Evolutionary conservation across 164 flowering plant genomes (phyloP).

Genomic region (Brasenia schreberi): DNA sequence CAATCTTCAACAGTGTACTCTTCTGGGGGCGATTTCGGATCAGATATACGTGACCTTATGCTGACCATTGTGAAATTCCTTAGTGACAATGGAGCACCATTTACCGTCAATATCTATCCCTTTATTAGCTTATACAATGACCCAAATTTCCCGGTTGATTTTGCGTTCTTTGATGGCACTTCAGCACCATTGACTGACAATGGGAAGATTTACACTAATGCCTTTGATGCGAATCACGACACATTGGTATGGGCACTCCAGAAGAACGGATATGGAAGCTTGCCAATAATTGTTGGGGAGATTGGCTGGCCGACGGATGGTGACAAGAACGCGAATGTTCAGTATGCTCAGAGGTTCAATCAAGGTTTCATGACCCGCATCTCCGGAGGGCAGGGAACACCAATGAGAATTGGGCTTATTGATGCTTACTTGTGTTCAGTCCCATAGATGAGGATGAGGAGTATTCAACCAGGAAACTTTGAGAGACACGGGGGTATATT

Average conservation of each 20-base stretch:
- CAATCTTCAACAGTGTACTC: conserved; percentile 30
- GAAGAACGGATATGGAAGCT: conserved; percentile 55
- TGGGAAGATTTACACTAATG: conserved; percentile 39
- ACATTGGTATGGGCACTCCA: conserved; percentile 73
- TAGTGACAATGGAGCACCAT: conserved; percentile 54
- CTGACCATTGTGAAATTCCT: conserved; percentile 52
- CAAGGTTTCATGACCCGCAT: conserved; percentile 78
- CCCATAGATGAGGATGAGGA: conserved; percentile 75
- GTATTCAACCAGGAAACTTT: conserved; percentile 75
- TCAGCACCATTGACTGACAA: conserved; percentile 43
- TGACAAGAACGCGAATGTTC: conserved; percentile 51
- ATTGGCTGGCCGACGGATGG: conserved; percentile 98
- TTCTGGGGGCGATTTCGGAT: conserved; percentile 79
- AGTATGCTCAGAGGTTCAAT: conserved; percentile 62
- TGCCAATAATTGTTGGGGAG: conserved; percentile 79
- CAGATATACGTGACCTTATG: conserved; percentile 66
- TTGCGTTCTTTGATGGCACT: conserved; percentile 75
- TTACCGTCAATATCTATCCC: conserved; percentile 85
- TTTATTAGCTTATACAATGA: conserved; percentile 71
- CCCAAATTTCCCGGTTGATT: conserved; percentile 69
- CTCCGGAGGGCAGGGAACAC: conserved; percentile 64
- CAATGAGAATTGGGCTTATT: conserved; percentile 57
- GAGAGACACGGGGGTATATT: conserved; percentile 92
- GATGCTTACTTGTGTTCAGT: conserved; percentile 76
- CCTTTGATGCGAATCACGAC: conserved; percentile 88